Base-by-base conservation (phyloP, 805 yeast genomes). In the Saturnispora hagleri region DNA sequence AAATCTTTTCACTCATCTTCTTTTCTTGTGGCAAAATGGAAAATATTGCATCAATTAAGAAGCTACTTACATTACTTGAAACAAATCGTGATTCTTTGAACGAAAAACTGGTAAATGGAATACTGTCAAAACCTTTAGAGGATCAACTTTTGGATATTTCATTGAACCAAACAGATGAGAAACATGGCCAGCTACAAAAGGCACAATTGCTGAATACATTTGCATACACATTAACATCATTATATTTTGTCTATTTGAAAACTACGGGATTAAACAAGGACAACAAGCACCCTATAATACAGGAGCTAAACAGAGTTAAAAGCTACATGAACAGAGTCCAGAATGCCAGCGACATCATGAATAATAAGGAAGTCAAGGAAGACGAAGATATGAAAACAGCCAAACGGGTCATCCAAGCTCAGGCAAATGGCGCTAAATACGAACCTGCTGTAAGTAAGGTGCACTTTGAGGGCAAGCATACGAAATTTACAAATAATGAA, bases 231-330 rank as follows among this genome's bases (percentile, higher is more conserved):
- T 58, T 82, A 27, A 70, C 80, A 9, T 81, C 89, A 0, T 60
- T 81, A 20, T 68, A 80, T 51, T 83, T 77, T 64, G 75, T 84
- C 4, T 78, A 81, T 59, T 63, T 84, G 52, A 81, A 84, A 56
- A 61, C 81, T 0, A 67, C 67, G 15, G 91, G 91, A 1, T 64
- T 73, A 15, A 78, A 81, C 52, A 53, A 47, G 6, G 76, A 83
- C 1, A 73, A 72, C 10, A 63, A 67, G 6, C 88, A 84, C 57
- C 81, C 84, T 2, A 76, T 89, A 20, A 80, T 82, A 81, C 69
- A 69, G 31, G 95, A 86, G 60, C 69, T 87, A 49, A 73, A 70
- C 7, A 71, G 89, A 55, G 82, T 86, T 41, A 85, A 84, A 62
- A 61, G 72, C n/a, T 84, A 83, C 57, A 83, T 85, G 81, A 74